Base-by-base conservation (phyloP, 805 yeast species). In the Danielia reshetovae region DNA sequence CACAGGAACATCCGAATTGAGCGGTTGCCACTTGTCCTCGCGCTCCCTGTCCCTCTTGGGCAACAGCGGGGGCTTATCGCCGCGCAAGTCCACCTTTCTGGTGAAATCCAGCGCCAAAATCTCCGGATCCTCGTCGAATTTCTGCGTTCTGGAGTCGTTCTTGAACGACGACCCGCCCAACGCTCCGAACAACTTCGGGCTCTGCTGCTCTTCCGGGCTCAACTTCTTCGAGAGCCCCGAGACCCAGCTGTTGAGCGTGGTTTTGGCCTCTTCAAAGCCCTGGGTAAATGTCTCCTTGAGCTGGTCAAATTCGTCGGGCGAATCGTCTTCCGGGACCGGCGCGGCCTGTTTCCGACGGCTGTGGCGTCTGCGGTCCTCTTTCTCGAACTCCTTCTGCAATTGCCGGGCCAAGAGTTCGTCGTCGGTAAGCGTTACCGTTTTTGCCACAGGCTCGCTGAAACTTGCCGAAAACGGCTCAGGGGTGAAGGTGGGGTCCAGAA, bases 401-500 rank as follows among this genome's bases (percentile, higher is more conserved):
- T 74, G 70, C 43, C 93, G 76, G 1, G 97, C 97, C 46, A 88
- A 68, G 14, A 75, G 64, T 59, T 87, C 97, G 59, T 93, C 97
- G 40, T 79, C 81, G 37, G 59, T 33, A 50, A 56, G 47, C 26
- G 59, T 38, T 2, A 29, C 37, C 9, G 38, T 34, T 4, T 30
- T 35, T 12, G 61, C 59, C 8, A 47, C 45, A 18, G 75, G 77
- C 30, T 75, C 65, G n/a, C n/a, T n/a, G n/a, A n/a, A n/a, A n/a
- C n/a, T n/a, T 5, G 16, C 23, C 3, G 16, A 14, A n/a, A 17
- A 18, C 8, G 33, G 33, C 41, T 72, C 75, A 10, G 81, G 77
- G 41, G 71, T 71, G 40, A 70, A 69, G 3, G 69, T 55, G 7
- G 90, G 90, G 59, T 89, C 96, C 12, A 85, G 79, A 35, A 86